Base-by-base conservation (phyloP, 345 rosid species). In the Brassica incana region DNA sequence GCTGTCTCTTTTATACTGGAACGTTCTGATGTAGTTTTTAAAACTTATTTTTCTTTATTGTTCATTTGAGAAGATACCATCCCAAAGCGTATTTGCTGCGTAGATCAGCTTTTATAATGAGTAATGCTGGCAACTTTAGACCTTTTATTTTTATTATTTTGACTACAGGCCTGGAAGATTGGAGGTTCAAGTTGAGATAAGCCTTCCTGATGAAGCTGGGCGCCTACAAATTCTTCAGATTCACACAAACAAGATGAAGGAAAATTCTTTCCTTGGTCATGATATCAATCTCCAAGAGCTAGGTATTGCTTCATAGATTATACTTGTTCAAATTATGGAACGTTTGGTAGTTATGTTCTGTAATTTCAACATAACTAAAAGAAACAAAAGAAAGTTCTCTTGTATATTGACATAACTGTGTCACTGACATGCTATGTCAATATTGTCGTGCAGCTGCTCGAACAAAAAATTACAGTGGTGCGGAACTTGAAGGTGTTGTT, bases 121-220 rank as follows among this genome's bases (percentile, higher is more conserved):
- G 58, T 76, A 16, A 16, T 77, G 23, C 20, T 56, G 18, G 30
- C 20, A 5, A 59, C 12, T 67, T 73, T 48, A 16, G 8, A 78
- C 18, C 32, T 45, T 77, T 72, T 59, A 14, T 12, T 43, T 52
- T 74, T 48, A 27, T 77, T 33, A 32, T 84, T 69, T 75, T 61
- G 27, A 75, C 54, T 54, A 64, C 78, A 93, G 99, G 83, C 98
- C 98, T 59, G 99, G 98, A 83, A 88, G 99, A 68, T 82, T 96
- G 84, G 99, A 96, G 84, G 99, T 93, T 82, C 99, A 96, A 85
- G 91, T 96, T 78, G 98, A 96, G 91, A 96, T 96, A 83, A 91
- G 97, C 85, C 99, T 96, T 88, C 99, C 97, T 16, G 97, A 96
- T 88, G 99, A 96, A 88, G 86, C 86, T 77, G 99, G 99, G 6